Evolutionary conservation across 139 green algal genomes (phyloP).

Genomic region (Pleodorina starrii): DNA sequence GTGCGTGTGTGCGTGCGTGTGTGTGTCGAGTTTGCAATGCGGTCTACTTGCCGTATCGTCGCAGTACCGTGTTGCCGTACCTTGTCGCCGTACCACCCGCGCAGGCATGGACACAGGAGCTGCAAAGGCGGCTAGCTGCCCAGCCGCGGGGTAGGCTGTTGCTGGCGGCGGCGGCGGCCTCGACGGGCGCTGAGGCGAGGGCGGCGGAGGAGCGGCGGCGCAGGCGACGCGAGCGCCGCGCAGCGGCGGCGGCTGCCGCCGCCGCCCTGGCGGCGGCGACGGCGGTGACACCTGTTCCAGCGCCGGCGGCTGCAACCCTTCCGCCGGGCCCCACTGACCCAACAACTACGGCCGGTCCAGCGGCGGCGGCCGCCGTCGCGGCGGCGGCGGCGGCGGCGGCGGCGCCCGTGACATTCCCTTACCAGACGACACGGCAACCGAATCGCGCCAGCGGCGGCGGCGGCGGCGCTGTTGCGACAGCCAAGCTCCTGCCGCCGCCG

Average conservation of each 20-base stretch:
- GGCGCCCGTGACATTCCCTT: background rate
- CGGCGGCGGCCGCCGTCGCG: background rate
- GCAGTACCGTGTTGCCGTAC: no score
- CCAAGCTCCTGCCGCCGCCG: background rate
- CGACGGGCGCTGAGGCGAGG: background rate
- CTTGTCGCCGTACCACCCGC: no score
- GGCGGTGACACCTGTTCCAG: background rate
- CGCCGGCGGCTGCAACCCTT: background rate
- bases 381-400: no score
- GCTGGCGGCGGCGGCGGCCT: conserved; percentile 21
- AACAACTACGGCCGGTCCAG: background rate
- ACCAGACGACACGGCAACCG: background rate
- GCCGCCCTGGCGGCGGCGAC: background rate
- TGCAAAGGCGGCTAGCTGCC: conserved; percentile 48
- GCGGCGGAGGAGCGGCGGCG: background rate
- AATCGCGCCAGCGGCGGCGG: background rate
- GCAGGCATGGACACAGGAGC: conserved; percentile 62
- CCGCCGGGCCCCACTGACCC: no score
- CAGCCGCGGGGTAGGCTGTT: conserved; percentile 24
- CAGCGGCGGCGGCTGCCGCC: background rate
- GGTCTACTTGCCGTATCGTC: no score
- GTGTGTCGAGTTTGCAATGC: no score
- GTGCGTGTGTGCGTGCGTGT: no score
- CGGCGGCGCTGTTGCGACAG: background rate
- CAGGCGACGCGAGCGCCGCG: background rate